Evolutionary conservation across 192 early-diverging fungal genomes (phyloP).

Genomic region (Coemansia sp.): DNA sequence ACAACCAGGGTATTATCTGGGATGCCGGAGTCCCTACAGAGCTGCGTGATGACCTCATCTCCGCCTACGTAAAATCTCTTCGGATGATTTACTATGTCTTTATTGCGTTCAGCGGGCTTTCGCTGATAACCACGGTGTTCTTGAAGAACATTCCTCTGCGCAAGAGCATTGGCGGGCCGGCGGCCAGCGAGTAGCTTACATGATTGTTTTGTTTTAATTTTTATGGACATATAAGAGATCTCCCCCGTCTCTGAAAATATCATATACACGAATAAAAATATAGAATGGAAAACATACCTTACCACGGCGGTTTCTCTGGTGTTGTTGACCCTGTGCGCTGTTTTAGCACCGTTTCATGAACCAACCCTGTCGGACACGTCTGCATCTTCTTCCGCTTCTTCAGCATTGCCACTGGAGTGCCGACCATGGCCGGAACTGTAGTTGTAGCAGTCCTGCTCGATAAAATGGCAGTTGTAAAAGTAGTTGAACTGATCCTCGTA

Average conservation of each 20-base stretch:
- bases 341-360: too few species aligned
- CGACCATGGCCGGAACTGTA: conserved; percentile 21
- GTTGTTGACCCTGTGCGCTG: neutral
- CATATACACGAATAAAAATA: conserved; percentile 12
- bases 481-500: conserved; percentile 55
- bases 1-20: conserved; percentile 37
- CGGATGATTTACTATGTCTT: conserved; percentile 56
- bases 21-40: conserved; percentile 20
- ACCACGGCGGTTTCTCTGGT: neutral
- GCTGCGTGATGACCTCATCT: conserved; percentile 46
- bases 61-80: conserved; percentile 59
- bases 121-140: conserved; percentile 57
- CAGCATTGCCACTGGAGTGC: conserved; percentile 6
- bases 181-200: conserved; percentile 17
- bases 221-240: neutral
- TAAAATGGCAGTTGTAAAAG: conserved; percentile 53
- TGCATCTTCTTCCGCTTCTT: neutral
- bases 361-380: neutral
- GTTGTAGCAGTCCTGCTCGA: conserved; percentile 53
- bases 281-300: neutral
- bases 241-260: conserved; percentile 47
- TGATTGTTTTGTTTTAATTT: too few species aligned
- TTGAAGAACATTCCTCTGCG: conserved; percentile 50
- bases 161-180: conserved; percentile 24
- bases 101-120: conserved; percentile 54